Conservation (phyloP, 1,139 yeast species). For the Yamadazyma kanchanaburiensis region DNA sequence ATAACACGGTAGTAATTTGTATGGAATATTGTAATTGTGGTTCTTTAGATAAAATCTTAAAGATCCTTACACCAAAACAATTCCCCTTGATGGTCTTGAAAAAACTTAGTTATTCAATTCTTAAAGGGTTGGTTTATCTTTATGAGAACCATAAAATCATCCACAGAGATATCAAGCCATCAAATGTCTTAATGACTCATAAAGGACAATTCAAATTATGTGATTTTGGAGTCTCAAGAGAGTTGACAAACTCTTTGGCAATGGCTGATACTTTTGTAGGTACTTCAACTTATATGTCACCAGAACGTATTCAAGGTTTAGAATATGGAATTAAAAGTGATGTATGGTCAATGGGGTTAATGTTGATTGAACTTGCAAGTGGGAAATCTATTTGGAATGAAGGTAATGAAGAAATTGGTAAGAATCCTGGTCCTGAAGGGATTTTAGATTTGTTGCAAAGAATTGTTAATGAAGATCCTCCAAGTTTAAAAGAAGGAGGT, state of each 20-base stretch:
- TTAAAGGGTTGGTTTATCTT: slow-evolving; percentile 77
- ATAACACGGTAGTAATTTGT: slow-evolving; percentile 71
- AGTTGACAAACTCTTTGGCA: slow-evolving; percentile 78
- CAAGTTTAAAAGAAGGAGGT: slow-evolving; percentile 44
- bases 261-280: slow-evolving; percentile 96
- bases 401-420: slow-evolving; percentile 2
- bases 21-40: slow-evolving; percentile 98
- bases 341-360: slow-evolving; percentile 93
- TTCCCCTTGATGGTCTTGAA: slow-evolving; percentile 67
- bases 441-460: slow-evolving; percentile 86
- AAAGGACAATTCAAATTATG: slow-evolving; percentile 80
- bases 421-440: slow-evolving; percentile 62
- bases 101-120: slow-evolving; percentile 71
- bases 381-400: slow-evolving; percentile 55
- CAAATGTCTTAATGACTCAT: slow-evolving; percentile 64
- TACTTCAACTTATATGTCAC: slow-evolving; percentile 96
- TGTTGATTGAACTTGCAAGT: slow-evolving; percentile 82
- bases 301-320: slow-evolving; percentile 94
- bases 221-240: slow-evolving; percentile 93
- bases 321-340: slow-evolving; percentile 91
- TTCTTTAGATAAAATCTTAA: slow-evolving; percentile 78
- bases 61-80: slow-evolving; percentile 34
- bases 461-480: slow-evolving; percentile 91
- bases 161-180: slow-evolving; percentile 90
- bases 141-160: slow-evolving; percentile 82